Base-by-base conservation (phyloP, 176 grass and related monocot genomes). In the Elaeis guineensis region DNA sequence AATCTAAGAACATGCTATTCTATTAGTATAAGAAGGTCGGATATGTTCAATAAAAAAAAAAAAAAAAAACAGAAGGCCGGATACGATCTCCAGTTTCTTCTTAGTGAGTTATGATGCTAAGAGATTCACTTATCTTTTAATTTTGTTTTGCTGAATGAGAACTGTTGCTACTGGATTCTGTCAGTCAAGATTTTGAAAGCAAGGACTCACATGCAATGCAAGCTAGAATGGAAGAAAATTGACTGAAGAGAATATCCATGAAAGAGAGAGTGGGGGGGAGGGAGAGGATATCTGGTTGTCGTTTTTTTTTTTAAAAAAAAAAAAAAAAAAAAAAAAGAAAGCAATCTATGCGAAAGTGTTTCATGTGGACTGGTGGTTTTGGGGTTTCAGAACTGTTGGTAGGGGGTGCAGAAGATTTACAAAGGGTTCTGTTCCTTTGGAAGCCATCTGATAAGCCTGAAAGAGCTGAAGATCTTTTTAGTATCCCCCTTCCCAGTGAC, bases 391-490 rank as follows among this genome's bases (percentile, higher is more conserved):
- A 78, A 80, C 72, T 65, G 53, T 65, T 69, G 57, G 48, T 19
- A 18, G 8, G 2, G 25, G 17, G 6, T 7, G 18, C 21, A 61
- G 54, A 4, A 39, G 17, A 14, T 44, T 44, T 52, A 25, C 20
- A 54, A 69, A 54, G 53, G 32, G 11, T 22, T 16, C 2, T n/a
- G 72, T 85, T 73, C 72, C 76, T 71, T 61, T 44, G 63, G 79
- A 82, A 39, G 75, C 30, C 49, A 44, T 70, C 14, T 61, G 24
- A 25, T 17, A 26, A 17, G 11, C 19, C 35, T 76, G 62, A 82
- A 79, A 71, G 72, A 76, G 32, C 19, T 58, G 55, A 50, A 51
- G 25, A 61, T 3, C 54, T 58, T 23, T 49, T 17, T 20, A 58
- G 54, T 58, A 56, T 39, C 55, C 20, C 30, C 28, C 35, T 44